A percentile compares a stretch with the other conserved stretches of the same genome.
Evolutionary conservation across 495 filamentous ascomycete species (phyloP).

Genomic region (Pyronema domesticum): DNA sequence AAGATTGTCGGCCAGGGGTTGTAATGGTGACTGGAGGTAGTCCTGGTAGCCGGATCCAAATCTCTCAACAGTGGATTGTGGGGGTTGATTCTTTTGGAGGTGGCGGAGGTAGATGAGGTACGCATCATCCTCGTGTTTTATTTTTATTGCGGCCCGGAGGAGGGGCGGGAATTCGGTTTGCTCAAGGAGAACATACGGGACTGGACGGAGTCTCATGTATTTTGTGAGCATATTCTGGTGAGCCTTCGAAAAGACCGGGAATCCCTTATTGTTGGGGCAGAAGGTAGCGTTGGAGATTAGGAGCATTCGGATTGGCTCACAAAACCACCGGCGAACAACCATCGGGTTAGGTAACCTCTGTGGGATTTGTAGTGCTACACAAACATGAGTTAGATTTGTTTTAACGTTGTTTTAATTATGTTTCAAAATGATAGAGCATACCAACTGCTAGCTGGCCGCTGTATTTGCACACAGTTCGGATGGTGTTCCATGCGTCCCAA

Average conservation of each 20-base stretch:
- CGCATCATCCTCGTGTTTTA: constrained; percentile 36
- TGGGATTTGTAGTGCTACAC: constrained; percentile 57
- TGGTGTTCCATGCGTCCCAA: constrained; percentile 89
- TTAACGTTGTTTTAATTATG: constrained; percentile 5
- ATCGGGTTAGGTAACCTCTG: constrained; percentile 53
- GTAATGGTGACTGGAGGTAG: constrained; percentile 82
- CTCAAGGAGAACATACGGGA: constrained; percentile 22
- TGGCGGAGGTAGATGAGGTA: constrained; percentile 71
- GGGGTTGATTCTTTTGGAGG: constrained; percentile 64
- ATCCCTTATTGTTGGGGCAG: constrained; percentile 56
- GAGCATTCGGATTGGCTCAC: constrained; percentile 73
- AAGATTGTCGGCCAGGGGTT: constrained; percentile 87
- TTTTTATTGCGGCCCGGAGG: constrained; percentile 4
- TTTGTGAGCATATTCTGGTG: constrained; percentile 60
- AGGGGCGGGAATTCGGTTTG: constrained; percentile 12
- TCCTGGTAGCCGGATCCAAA: constrained; percentile 76
- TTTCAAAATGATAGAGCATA: constrained; percentile 33
- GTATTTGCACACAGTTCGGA: constrained; percentile 76
- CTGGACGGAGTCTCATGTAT: constrained; percentile 42
- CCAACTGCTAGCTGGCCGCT: constrained; percentile 64
- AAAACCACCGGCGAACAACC: constrained; percentile 80
- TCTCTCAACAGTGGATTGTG: constrained; percentile 41
- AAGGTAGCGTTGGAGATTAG: constrained; percentile 50
- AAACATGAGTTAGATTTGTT: background rate
- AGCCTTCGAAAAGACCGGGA: constrained; percentile 61